Evolutionary conservation across 2,329 filamentous ascomycete species (phyloP), one percentile per base, ranked within the genome.

Genomic region (Aspergillus melleus): DNA sequence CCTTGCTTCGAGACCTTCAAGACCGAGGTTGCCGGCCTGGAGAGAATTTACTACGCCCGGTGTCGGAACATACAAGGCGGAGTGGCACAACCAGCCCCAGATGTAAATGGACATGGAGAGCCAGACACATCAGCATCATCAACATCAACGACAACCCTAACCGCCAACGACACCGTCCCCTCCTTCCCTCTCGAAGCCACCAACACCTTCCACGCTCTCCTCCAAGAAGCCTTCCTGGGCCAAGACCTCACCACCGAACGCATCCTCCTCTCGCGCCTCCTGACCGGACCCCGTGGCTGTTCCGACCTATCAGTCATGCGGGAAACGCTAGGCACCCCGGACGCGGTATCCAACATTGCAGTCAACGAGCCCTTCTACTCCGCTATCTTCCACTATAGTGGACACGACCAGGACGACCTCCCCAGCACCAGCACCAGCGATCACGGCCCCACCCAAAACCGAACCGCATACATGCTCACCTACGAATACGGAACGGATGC

Each of bases 401-500:
- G 68, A 2, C 66, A 60, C 36, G 22, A 70, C 20, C 66, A 6
- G 8, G 12, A 12, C 11, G 3, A 16, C 32, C 32, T 32, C 30
- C 30, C 30, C 36, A 16, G 36, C 36, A 39, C 36, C 36, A 16
- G 36, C 36, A 16, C 36, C 14, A 42, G 4, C 14, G 14, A 12
- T 16, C 6, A 42, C 16, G 16, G 14, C 5, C 36, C 16, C 14
- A 8, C 36, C 36, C 14, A n/a, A 6, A 12, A 12, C 36, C 14
- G 16, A 8, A n/a, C 14, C 14, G 36, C 70, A 0, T 88, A 86
- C 59, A 75, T 82, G 0, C 78, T 86, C 2, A 77, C 80, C 0
- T 88, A 87, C 63, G 86, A 88, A 62, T 81, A 80, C 0, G 85
- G 86, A 0, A 75, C 86, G 22, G 80, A 84, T 62, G 66, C 70